Conservation (phyloP, 1,284 basidiomycete species). For the Malassezia vespertilionis region DNA sequence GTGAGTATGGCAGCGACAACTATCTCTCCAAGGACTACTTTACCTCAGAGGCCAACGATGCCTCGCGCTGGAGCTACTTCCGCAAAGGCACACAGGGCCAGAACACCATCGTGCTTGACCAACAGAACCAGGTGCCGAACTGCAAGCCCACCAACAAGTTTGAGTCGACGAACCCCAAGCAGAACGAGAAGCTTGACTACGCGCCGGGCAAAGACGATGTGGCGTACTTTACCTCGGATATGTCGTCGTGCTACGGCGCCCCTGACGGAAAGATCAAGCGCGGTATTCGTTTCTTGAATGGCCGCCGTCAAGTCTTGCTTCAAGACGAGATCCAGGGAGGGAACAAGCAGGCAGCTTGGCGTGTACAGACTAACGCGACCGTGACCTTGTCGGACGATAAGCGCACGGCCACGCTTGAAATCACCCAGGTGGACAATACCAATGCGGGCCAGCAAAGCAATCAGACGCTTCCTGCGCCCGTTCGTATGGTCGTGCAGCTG, state of each 20-base stretch:
- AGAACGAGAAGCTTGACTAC: constrained; percentile 61
- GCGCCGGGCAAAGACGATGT: constrained; percentile 60
- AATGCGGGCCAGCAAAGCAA: constrained; percentile 50
- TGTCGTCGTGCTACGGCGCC: constrained; percentile 67
- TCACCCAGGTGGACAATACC: constrained; percentile 54
- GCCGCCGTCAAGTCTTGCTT: constrained; percentile 71
- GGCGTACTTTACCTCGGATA: constrained; percentile 70
- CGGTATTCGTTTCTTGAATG: constrained; percentile 76
- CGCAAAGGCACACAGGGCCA: constrained; percentile 93
- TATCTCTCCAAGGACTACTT: constrained; percentile 55
- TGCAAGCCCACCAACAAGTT: constrained; percentile 57
- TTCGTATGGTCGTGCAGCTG: constrained; percentile 52
- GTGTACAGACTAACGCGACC: constrained; percentile 85
- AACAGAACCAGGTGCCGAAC: constrained; percentile 67
- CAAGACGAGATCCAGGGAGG: constrained; percentile 48
- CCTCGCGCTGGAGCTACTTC: constrained; percentile 53
- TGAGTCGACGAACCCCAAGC: constrained; percentile 57
- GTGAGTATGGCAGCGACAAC: constrained; percentile 80
- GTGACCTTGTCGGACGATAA: constrained; percentile 41
- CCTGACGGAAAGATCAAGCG: constrained; percentile 59
- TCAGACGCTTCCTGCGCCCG: constrained; percentile 23
- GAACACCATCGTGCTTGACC: constrained; percentile 75
- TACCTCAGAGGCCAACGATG: constrained; percentile 24
- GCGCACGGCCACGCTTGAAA: constrained; percentile 57
- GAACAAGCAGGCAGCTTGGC: constrained; percentile 60